A percentile compares a stretch with the other conserved stretches of the same genome.
These are phyloP conservation scores for Leccinum subtestaceum DNA, from an alignment of 768 basidiomycete genomes.

Conservation along the genomic window DNA sequence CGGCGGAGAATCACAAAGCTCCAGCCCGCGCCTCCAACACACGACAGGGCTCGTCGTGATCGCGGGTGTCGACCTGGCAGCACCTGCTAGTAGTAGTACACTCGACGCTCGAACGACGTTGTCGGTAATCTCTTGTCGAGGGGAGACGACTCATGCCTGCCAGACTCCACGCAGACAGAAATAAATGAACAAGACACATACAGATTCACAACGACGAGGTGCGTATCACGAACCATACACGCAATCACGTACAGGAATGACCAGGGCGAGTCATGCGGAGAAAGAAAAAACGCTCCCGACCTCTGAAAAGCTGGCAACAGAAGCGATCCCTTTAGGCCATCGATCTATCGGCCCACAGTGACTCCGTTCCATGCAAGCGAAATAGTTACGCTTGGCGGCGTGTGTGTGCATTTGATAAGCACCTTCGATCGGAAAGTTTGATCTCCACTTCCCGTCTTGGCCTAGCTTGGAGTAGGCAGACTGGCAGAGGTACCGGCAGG, in stretches of 20 bases:
- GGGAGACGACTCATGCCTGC: no score
- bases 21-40: no score
- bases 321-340: constrained; percentile 11
- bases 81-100: no score
- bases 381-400: constrained; percentile 14
- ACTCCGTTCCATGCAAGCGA: constrained; percentile 20
- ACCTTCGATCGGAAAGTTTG: constrained; percentile 15
- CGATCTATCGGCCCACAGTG: constrained; percentile 5
- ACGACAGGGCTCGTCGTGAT: no score
- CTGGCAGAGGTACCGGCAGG: constrained; percentile 1
- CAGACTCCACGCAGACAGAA: no score
- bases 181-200: no score
- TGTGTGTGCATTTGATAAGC: constrained; percentile 6
- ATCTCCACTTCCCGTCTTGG: constrained; percentile 18
- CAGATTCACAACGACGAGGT: not conserved
- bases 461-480: constrained; percentile 12
- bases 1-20: no score
- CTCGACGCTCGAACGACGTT: no score
- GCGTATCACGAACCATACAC: not conserved
- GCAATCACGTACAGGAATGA: not conserved
- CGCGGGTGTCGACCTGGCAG: no score
- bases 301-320: constrained; percentile 11
- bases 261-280: not conserved
- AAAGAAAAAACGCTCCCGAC: constrained; percentile 16
- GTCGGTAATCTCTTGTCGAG: no score